Evolutionary conservation across 768 basidiomycete genomes (phyloP).

Genomic region (Collybia mongolica): DNA sequence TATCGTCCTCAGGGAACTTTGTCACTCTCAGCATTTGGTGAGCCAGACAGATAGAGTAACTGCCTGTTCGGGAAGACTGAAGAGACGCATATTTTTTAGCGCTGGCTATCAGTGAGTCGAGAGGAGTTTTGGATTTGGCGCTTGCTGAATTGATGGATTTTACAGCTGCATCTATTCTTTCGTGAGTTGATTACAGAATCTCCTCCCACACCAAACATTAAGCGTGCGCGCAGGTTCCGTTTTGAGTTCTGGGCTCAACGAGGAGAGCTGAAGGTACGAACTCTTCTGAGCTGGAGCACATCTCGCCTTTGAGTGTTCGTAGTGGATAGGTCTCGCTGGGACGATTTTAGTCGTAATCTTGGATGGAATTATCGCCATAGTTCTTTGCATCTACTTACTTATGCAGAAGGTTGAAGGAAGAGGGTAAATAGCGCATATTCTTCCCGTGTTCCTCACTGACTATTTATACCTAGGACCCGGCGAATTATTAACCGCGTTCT

Average conservation of each 20-base stretch:
- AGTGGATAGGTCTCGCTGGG: slow-evolving; percentile 14
- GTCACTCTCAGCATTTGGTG: too few species aligned
- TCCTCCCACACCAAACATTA: not conserved
- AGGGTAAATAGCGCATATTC: not conserved
- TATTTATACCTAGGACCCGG: slow-evolving; percentile 1
- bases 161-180: too few species aligned
- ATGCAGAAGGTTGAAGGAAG: slow-evolving; percentile 10
- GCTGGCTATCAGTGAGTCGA: too few species aligned
- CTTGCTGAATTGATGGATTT: too few species aligned
- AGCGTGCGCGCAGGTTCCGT: not conserved
- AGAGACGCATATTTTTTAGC: too few species aligned
- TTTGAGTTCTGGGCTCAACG: slow-evolving; percentile 8
- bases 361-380: slow-evolving; percentile 9
- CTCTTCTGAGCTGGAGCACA: not conserved
- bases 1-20: too few species aligned
- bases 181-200: too few species aligned
- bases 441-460: not conserved
- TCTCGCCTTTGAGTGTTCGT: too few species aligned
- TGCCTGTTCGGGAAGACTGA: too few species aligned
- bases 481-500: slow-evolving; percentile 5
- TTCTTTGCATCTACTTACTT: slow-evolving; percentile 12
- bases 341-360: slow-evolving; percentile 9
- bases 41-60: too few species aligned
- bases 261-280: not conserved
- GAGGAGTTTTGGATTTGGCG: too few species aligned